Base-by-base conservation (phyloP, 2,329 filamentous ascomycete species). In the Neospermospora avenae region DNA sequence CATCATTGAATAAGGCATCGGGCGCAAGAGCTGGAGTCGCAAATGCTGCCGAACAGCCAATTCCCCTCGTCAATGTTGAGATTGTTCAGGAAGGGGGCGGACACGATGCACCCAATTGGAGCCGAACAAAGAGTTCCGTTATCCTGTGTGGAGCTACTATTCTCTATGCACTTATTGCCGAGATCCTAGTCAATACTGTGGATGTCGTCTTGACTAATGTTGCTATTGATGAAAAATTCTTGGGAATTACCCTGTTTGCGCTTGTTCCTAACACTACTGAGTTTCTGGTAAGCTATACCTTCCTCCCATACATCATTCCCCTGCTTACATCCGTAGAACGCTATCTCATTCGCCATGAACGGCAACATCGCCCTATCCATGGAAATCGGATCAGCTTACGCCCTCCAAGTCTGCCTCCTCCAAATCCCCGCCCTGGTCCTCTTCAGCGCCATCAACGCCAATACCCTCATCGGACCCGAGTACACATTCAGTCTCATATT, bases 281-380 rank as follows among this genome's bases (percentile, higher is more conserved):
- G 73, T 99, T 99, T 73, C 75, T 99, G 79, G 89, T 93, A 81
- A 77, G 86, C 76, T 22, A 39, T 18, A 22, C 46, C 8, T 20
- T 25, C 6, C 6, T 11, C 25, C 18, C 39, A 16, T 35, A 16
- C 59, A 53, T 16, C 13, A 35, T 20, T 34, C 39, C 11, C 57
- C 55, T 53, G 39, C 66, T 71, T 58, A 71, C 55, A 41, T 58
- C 48, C 41, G 39, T 55, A 71, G 87, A 99, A 99, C 75, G 95
- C 93, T 73, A 99, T 99, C 61, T 97, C 93, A 0, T 99, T 99
- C 74, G 95, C 95, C 57, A 99, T 99, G 93, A 98, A 99, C 72
- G 95, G 95, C 62, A 99, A 99, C 74, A 98, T 99, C 74, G 95
- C 95, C 0, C 79, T 99, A 18, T 97, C 92, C 39, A 99, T 99